Evolutionary conservation across 768 basidiomycete genomes (phyloP).

Genomic region (Gymnopilus junonius): DNA sequence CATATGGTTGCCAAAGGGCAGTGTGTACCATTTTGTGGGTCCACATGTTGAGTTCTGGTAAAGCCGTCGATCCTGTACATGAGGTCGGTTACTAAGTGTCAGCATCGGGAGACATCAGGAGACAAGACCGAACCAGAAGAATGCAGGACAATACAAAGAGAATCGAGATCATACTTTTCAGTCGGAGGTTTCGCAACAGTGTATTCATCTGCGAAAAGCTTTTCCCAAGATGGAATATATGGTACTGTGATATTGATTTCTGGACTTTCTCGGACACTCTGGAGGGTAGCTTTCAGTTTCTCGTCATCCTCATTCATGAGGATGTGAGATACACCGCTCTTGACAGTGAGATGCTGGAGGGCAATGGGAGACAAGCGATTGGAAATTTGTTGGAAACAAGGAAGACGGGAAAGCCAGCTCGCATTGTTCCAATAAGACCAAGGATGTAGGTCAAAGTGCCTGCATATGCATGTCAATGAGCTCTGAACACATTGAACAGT

Average conservation of each 20-base stretch:
- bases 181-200: not conserved
- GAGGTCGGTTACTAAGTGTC: not conserved
- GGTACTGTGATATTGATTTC: not conserved
- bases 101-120: not conserved
- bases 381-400: too few relatives aligned
- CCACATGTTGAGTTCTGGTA: not conserved
- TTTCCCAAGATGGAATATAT: not conserved
- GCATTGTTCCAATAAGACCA: not conserved
- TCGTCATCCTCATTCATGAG: not conserved
- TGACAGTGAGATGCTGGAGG: not conserved
- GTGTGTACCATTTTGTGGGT: not conserved
- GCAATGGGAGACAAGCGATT: not conserved
- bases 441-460: not conserved
- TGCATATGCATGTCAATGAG: not conserved
- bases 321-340: slow-evolving; percentile 2
- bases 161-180: not conserved
- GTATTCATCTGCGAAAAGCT: not conserved
- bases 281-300: not conserved
- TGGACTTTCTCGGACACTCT: not conserved
- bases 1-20: slow-evolving; percentile 1
- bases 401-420: slow-evolving; percentile 4
- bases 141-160: not conserved
- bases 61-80: not conserved
- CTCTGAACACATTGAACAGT: not conserved
- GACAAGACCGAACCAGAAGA: not conserved